A percentile compares a stretch with the other conserved stretches of the same genome.
Conservation (phyloP, 305 asterid genomes). For the Nicotiana rustica region DNA sequence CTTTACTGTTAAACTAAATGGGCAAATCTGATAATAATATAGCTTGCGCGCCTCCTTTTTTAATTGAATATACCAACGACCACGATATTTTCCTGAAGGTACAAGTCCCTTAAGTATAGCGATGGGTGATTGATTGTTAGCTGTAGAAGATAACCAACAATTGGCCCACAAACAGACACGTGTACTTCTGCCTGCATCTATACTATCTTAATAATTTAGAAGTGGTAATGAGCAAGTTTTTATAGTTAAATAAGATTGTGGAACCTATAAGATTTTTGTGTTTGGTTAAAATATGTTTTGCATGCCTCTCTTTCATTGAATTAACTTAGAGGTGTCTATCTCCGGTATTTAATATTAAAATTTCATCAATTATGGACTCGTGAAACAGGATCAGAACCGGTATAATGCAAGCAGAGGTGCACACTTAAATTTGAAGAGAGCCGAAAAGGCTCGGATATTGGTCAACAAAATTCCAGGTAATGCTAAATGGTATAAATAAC, state of each 20-base stretch:
- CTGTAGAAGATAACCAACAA: slow-evolving; percentile 24
- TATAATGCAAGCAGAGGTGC: slow-evolving; percentile 96
- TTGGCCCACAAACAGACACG: not conserved
- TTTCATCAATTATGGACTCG: not conserved
- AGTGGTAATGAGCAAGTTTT: not conserved
- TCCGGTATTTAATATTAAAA: not conserved
- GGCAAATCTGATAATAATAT: no score
- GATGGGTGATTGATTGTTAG: not conserved
- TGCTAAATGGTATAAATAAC: slow-evolving; percentile 30
- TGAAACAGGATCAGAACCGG: slow-evolving; percentile 89
- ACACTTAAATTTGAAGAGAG: slow-evolving; percentile 94
- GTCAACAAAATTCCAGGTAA: slow-evolving; percentile 94
- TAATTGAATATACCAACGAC: no score
- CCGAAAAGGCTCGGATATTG: slow-evolving; percentile 87
- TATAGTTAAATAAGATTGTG: not conserved
- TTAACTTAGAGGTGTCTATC: not conserved
- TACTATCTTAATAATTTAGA: not conserved
- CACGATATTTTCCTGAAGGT: no score
- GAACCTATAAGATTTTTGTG: not conserved
- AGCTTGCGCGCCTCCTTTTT: no score
- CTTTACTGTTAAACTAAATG: no score
- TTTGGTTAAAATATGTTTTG: not conserved
- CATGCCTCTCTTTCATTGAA: not conserved
- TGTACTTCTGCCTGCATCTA: slow-evolving; percentile 10
- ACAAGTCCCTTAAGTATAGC: no score